Conservation (phyloP, 2,329 filamentous ascomycete species). For the Scedosporium aurantiacum region DNA sequence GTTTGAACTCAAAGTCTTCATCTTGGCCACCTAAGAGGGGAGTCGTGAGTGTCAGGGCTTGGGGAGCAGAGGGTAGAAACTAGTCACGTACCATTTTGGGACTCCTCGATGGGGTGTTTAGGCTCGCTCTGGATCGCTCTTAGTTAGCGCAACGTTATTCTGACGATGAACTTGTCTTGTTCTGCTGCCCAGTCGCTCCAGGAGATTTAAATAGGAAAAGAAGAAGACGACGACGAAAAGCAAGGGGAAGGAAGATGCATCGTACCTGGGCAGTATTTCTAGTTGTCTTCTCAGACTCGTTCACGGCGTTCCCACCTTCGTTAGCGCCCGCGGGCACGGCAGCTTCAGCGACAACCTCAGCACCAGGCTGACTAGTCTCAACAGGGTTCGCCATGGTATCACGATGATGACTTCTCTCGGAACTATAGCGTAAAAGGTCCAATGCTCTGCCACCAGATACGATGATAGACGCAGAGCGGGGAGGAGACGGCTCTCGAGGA, state of each 20-base stretch:
- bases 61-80: neutral
- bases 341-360: neutral
- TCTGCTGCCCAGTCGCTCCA: neutral
- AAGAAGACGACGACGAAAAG: too few relatives aligned
- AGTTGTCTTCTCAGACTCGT: neutral
- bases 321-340: neutral
- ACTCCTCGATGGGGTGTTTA: too few relatives aligned
- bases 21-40: neutral
- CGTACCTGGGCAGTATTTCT: conserved; percentile 1
- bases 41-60: neutral
- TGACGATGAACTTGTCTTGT: too few relatives aligned
- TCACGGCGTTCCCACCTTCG: neutral
- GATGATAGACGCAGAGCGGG: neutral
- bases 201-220: neutral
- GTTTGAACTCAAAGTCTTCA: conserved; percentile 46
- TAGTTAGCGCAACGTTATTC: too few relatives aligned
- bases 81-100: too few relatives aligned
- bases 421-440: neutral
- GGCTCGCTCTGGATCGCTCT: too few relatives aligned
- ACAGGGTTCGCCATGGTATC: neutral
- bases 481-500: neutral
- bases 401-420: neutral
- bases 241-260: conserved; percentile 1
- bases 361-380: neutral
- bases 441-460: too few relatives aligned